These are phyloP conservation scores for Mortierella sp. DNA, from an alignment of 371 early-diverging fungal genomes.

Conservation along the genomic window DNA sequence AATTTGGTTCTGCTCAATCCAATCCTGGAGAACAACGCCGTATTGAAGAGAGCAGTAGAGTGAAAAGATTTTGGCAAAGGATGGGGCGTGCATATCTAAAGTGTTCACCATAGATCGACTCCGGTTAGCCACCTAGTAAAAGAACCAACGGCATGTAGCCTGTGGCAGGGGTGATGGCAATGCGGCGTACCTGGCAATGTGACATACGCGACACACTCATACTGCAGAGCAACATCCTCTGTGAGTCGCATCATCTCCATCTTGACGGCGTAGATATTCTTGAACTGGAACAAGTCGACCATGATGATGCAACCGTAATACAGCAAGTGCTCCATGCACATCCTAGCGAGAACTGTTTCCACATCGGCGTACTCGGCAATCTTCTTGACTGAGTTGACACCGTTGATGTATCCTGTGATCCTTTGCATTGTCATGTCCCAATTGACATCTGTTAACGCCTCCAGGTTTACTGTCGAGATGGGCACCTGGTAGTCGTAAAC, in stretches of 20 bases:
- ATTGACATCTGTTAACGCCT: slow-evolving; percentile 74
- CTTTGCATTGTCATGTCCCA: slow-evolving; percentile 91
- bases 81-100: slow-evolving; percentile 62
- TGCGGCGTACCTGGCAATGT: slow-evolving; percentile 64
- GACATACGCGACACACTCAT: slow-evolving; percentile 79
- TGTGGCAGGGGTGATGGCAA: no score
- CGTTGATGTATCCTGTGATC: slow-evolving; percentile 77
- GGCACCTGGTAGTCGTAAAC: slow-evolving; percentile 91
- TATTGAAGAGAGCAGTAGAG: slow-evolving; percentile 82
- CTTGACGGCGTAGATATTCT: slow-evolving; percentile 84
- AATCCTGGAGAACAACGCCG: slow-evolving; percentile 79
- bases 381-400: slow-evolving; percentile 79
- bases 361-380: slow-evolving; percentile 86
- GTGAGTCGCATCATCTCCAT: slow-evolving; percentile 73
- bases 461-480: slow-evolving; percentile 78
- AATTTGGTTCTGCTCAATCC: slow-evolving; percentile 82
- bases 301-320: slow-evolving; percentile 88
- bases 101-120: not conserved
- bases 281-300: slow-evolving; percentile 92
- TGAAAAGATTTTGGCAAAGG: slow-evolving; percentile 76
- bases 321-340: slow-evolving; percentile 87
- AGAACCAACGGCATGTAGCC: not conserved
- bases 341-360: slow-evolving; percentile 76
- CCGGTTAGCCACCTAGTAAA: not conserved
- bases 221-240: slow-evolving; percentile 71